Conservation (phyloP, 2,329 filamentous ascomycete species). For the Arthroderma sp. region DNA sequence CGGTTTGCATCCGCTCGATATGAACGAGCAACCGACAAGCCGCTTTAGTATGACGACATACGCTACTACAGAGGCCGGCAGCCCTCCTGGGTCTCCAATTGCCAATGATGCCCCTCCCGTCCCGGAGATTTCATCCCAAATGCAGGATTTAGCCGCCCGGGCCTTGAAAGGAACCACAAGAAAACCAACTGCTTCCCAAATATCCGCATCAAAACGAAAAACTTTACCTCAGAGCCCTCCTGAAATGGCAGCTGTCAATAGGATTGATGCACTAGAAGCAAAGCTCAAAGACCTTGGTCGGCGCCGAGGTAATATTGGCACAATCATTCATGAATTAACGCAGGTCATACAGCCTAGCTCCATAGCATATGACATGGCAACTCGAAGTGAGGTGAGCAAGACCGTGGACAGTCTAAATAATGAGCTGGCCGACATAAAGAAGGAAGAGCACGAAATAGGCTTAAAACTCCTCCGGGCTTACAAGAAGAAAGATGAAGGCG, state of each 20-base stretch:
- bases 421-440: conserved; percentile 59
- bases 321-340: conserved; percentile 62
- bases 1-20: conserved; percentile 13
- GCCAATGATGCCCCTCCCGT: conserved; percentile 24
- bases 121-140: conserved; percentile 20
- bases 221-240: conserved; percentile 49
- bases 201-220: conserved; percentile 31
- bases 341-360: conserved; percentile 61
- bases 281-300: conserved; percentile 52
- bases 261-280: conserved; percentile 53
- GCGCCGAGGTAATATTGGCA: conserved; percentile 57
- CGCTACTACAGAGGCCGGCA: conserved; percentile 38
- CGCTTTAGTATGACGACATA: conserved; percentile 54
- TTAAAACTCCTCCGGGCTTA: conserved; percentile 61
- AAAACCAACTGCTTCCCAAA: conserved; percentile 31
- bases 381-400: conserved; percentile 40
- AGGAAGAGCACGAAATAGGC: conserved; percentile 67
- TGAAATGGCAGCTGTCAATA: conserved; percentile 48
- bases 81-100: conserved; percentile 27
- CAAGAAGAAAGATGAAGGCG: conserved; percentile 58
- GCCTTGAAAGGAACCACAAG: conserved; percentile 23
- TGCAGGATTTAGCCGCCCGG: conserved; percentile 21
- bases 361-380: conserved; percentile 53
- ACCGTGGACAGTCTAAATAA: conserved; percentile 53
- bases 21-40: conserved; percentile 37